Percentiles rank a stretch among this genome's conserved stretches.
Evolutionary conservation across 306 rosid species (phyloP).

Genomic region (Castanea sativa): DNA sequence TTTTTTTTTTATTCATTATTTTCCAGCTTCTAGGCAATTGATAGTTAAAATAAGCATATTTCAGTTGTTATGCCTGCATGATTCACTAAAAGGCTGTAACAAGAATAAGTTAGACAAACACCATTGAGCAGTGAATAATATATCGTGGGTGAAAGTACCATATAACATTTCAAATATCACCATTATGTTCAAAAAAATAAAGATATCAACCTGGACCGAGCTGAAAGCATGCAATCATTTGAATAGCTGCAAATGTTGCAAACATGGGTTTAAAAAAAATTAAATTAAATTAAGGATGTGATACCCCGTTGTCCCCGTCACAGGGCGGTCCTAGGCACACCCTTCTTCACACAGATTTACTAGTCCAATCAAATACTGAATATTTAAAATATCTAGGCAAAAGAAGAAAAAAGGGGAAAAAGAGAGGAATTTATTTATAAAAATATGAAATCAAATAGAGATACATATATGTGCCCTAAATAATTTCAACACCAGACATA

Average conservation of each 20-base stretch:
- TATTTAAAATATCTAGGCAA: not conserved
- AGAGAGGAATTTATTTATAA: not conserved
- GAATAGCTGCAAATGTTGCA: too few species aligned
- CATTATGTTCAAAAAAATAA: too few species aligned
- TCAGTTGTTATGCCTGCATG: not conserved
- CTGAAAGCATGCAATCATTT: too few species aligned
- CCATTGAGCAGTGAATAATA: not conserved
- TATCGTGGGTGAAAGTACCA: too few species aligned
- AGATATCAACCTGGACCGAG: too few species aligned
- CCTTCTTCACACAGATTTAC: not conserved
- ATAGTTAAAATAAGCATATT: not conserved
- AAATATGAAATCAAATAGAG: not conserved
- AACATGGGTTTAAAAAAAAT: too few species aligned
- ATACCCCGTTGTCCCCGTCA: too few species aligned
- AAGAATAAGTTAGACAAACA: not conserved
- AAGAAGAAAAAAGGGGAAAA: not conserved
- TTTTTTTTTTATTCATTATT: not conserved
- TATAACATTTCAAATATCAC: too few species aligned
- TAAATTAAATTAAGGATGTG: too few species aligned
- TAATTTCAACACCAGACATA: not conserved
- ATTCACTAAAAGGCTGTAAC: not conserved
- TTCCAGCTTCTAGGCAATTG: not conserved
- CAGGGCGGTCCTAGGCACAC: not conserved
- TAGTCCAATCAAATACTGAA: not conserved
- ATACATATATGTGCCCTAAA: not conserved